Evolutionary conservation across 768 basidiomycete species (phyloP), one percentile per base, ranked within the genome.

Genomic region (Lyophyllum shimeji): DNA sequence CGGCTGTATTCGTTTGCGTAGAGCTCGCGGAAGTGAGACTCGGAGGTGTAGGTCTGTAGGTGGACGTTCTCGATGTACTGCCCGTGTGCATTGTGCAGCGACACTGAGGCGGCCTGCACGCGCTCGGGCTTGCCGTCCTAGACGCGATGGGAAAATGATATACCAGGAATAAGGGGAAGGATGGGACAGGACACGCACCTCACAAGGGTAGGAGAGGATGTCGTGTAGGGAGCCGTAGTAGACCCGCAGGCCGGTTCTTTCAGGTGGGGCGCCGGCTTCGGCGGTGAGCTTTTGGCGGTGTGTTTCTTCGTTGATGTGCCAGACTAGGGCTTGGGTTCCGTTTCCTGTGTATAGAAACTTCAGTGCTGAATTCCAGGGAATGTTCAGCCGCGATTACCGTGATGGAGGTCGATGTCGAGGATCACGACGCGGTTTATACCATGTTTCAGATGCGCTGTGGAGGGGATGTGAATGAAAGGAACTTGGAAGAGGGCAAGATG

Each of bases 161-260:
- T n/a, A n/a, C n/a, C n/a, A 13, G 34, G 34, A 13, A 13, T 21
- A 49, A 37, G 17, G 31, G 45, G n/a, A 51, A n/a, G n/a, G 23
- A 18, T 37, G 6, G 34, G 13, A 43, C 18, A 15, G 25, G 43
- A 21, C 6, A 57, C 71, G 27, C 60, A 90, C 92, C 77, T 97
- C 94, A 73, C 94, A 97, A 0, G 94, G 94, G 65, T 86, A 97
- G 12, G 94, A 90, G 13, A 95, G 76, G 43, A 98, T 83, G 61
- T 98, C 96, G 66, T 99, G 96, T n/a, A 95, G 75, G 9, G 92
- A 95, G 0, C 92, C 93, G 56, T 98, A 99, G 68, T 86, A 97
- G 31, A 95, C 71, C 58, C 83, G 80, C 0, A 86, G 78, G 1
- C 83, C 82, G 1, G 70, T 69, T 47, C 76, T 78, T 1, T 59